Evolutionary conservation across 805 yeast genomes (phyloP), one percentile per base, ranked within the genome.

Genomic region (Cyberlindnera misumaiensis): DNA sequence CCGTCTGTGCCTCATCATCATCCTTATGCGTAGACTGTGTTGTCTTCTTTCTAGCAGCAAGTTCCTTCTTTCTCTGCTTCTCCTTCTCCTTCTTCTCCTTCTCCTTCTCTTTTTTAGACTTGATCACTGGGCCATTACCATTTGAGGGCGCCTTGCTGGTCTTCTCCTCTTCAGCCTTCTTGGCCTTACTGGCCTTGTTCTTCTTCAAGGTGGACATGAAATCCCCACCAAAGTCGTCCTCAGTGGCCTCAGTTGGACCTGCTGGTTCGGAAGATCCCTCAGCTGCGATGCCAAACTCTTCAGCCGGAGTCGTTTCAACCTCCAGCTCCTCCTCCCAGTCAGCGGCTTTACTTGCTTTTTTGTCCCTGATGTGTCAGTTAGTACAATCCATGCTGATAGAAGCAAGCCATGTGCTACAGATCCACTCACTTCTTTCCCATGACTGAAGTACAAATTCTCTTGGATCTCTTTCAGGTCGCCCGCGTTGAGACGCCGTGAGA

Each of bases 1-100:
- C 16, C 5, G 42, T 43, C 5, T 28, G 30, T 12, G 30, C 11
- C 26, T 34, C 5, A 3, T 29, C 29, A 32, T 33, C 34, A 4
- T 24, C 31, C 37, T 36, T 39, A 28, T 26, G 30, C n/a, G 20
- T 16, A 17, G 24, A 46, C 47, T 56, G 52, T 22, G 48, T 33
- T 12, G 75, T 80, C 63, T 87, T 88, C 75, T 87, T 88, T 64
- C 78, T 82, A 39, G 80, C 83, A 32, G 96, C 95, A 43, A 79
- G 75, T 52, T 86, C 95, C 67, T 86, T 88, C 81, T 90, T 90
- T 63, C 80, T 74, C 52, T 81, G 85, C 71, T 90, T 90, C 59
- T 84, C 94, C 48, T 76, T 78, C 62, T 89, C 96, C 62, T 90
- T 95, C 77, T 85, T 86, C 63, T 93, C 95, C 68, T 81, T 89